These are phyloP conservation scores for Candida mattraensis DNA, from an alignment of 805 yeast genomes.

Conservation along the genomic window DNA sequence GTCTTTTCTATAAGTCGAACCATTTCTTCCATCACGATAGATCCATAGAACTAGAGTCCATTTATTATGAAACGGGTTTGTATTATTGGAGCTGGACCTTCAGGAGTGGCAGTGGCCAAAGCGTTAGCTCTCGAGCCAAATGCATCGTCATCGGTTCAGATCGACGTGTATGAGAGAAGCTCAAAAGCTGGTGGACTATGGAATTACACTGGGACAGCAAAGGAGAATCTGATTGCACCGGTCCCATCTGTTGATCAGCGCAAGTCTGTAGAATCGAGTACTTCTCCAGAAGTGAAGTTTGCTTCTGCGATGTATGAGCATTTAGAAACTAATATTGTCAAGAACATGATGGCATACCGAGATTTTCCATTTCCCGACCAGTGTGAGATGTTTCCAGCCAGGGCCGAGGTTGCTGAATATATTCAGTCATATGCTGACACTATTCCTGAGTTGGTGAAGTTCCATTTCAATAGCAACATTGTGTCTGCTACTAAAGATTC, in stretches of 20 bases:
- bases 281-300: constrained; percentile 13
- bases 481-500: constrained; percentile 36
- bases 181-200: constrained; percentile 35
- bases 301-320: constrained; percentile 37
- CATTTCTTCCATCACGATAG: background rate
- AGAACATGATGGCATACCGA: constrained; percentile 33
- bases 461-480: constrained; percentile 44
- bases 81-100: constrained; percentile 37
- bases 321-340: constrained; percentile 35
- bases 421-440: constrained; percentile 53
- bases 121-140: constrained; percentile 34
- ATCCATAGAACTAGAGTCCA: no score
- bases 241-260: constrained; percentile 26
- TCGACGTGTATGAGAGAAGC: constrained; percentile 35
- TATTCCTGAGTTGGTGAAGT: constrained; percentile 38
- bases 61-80: constrained; percentile 26
- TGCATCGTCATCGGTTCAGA: constrained; percentile 19
- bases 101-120: constrained; percentile 35
- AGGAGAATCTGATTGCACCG: constrained; percentile 22
- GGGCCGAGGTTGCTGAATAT: constrained; percentile 62
- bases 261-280: constrained; percentile 15
- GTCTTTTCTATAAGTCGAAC: no score
- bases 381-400: constrained; percentile 54
- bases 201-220: constrained; percentile 32
- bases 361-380: constrained; percentile 34